A percentile compares a stretch with the other conserved stretches of the same genome.
Conservation (phyloP, 2,329 filamentous ascomycete genomes). For the Nectriaceae sp. region DNA sequence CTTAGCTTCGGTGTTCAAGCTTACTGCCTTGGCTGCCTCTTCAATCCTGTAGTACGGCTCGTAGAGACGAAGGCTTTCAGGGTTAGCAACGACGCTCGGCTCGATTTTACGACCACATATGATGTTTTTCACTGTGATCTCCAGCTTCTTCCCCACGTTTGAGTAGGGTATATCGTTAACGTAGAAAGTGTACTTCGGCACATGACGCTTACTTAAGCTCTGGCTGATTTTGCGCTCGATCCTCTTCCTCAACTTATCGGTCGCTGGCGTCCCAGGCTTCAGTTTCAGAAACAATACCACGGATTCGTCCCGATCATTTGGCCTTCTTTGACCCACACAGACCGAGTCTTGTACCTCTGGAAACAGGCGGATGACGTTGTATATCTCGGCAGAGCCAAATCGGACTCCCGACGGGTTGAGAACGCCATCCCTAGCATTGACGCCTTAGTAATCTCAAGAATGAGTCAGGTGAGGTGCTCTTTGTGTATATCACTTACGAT, state of each 20-base stretch:
- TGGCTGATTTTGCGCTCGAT: not conserved
- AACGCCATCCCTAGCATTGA: conserved; percentile 5
- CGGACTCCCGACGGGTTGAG: conserved; percentile 10
- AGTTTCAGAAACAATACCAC: conserved; percentile 9
- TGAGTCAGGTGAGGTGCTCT: no score
- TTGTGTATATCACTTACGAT: conserved; percentile 1
- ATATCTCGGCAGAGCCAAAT: conserved; percentile 11
- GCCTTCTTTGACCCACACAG: conserved; percentile 6
- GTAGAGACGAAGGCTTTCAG: conserved; percentile 1
- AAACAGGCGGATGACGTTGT: conserved; percentile 4
- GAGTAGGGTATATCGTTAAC: conserved; percentile 8
- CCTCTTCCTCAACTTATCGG: not conserved
- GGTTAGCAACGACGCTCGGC: conserved; percentile 3
- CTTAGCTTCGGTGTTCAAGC: not conserved
- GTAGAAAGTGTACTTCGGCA: conserved; percentile 6
- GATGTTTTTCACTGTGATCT: conserved; percentile 10
- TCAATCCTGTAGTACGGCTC: conserved; percentile 2
- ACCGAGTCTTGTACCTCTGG: conserved; percentile 5
- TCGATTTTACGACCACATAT: conserved; percentile 2
- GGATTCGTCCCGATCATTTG: conserved; percentile 3
- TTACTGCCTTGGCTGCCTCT: not conserved
- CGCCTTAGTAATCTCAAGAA: no score
- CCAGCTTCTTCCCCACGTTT: conserved; percentile 7
- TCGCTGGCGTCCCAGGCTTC: not conserved
- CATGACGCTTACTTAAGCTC: conserved; percentile 6